Conservation (phyloP, 305 asterid species). For the Solanum hybrid region DNA sequence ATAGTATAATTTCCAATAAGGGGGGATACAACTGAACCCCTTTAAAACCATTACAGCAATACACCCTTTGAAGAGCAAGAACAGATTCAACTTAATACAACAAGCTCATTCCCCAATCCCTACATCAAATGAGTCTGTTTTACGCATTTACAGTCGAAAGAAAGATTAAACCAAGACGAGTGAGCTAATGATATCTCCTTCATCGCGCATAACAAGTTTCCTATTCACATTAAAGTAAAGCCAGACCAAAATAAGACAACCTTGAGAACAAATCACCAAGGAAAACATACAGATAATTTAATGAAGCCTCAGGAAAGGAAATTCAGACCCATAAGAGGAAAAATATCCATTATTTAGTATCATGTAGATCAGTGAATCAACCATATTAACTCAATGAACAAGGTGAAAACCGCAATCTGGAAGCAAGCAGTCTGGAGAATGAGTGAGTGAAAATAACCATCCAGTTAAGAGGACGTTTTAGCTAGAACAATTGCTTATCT, state of each 20-base stretch:
- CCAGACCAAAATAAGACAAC: neutral
- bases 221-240: neutral
- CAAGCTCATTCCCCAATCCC: neutral
- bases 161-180: neutral
- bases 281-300: neutral
- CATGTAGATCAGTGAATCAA: neutral
- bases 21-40: neutral
- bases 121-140: neutral
- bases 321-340: neutral
- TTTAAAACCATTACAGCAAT: neutral
- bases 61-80: neutral
- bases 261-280: neutral
- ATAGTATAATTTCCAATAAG: neutral
- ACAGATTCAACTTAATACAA: neutral
- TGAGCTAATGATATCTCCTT: neutral
- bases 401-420: neutral
- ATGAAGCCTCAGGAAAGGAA: neutral
- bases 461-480: neutral
- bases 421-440: neutral
- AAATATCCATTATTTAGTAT: neutral
- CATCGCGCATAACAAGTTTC: neutral
- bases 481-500: neutral
- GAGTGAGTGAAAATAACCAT: neutral
- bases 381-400: neutral
- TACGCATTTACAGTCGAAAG: neutral